Base-by-base conservation (phyloP, 1,139 yeast genomes). In the Martiniozyma asiatica region DNA sequence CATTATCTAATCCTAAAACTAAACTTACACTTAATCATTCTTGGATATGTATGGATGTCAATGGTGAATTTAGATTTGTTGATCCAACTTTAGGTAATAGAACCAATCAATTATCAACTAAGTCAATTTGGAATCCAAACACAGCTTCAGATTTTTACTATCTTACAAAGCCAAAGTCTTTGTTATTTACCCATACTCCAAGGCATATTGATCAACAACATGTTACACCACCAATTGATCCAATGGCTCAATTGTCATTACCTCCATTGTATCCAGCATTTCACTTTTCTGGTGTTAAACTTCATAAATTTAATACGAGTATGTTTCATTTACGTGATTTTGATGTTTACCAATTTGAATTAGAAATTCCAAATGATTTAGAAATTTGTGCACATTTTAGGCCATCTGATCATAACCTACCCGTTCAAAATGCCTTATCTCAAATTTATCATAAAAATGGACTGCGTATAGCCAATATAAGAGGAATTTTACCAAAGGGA, bases 211-310 rank as follows among this genome's bases (percentile, higher is more conserved):
- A 71, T 35, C 76, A 81, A 39, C 97, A 89, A 52, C 94, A 81
- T 55, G 72, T 87, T 11, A 67, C 72, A 20, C 96, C 96, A 8
- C 82, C 93, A 4, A 58, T 89, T 36, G 85, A 81, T 39, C 79
- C 81, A 27, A 67, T 72, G 39, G 73, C 79, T 24, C 89, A 92
- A 12, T 65, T 84, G 39, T 72, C 85, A 29, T 59, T 87, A 31
- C 98, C 97, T 0, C 65, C 93, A 26, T 73, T 80, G 11, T 82
- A 84, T 47, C 89, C 94, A 2, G 80, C 87, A 1, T 84, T 78
- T 42, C 71, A 78, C 53, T 62, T 59, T 25, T 68, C 72, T 43
- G 61, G 63, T 3, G 51, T 87, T 24, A 61, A 61, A 35, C 64
- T 85, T 36, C 59, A 70, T 39, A 77, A 73, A 48, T 87, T 68